A percentile compares a stretch with the other conserved stretches of the same genome.
Evolutionary conservation across 352 stramenopile species (phyloP).

Genomic region (Globisporangium cederbergense): DNA sequence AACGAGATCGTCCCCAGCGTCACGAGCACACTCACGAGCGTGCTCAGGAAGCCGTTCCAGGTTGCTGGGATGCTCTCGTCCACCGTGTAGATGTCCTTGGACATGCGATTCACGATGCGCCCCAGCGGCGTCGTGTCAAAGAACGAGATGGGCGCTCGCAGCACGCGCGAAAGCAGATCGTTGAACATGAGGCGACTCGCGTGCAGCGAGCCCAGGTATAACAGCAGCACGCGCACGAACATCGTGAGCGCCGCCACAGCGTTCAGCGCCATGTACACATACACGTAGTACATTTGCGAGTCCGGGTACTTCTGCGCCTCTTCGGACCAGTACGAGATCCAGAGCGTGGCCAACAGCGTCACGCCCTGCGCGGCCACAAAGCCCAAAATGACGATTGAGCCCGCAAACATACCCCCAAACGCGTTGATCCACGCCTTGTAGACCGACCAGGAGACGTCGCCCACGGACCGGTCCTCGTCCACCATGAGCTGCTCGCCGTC

Average conservation of each 20-base stretch:
- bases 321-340: slow-evolving; percentile 94
- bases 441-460: slow-evolving; percentile 64
- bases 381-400: slow-evolving; percentile 44
- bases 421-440: slow-evolving; percentile 67
- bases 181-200: slow-evolving; percentile 62
- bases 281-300: slow-evolving; percentile 78
- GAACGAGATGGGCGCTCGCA: slow-evolving; percentile 68
- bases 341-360: slow-evolving; percentile 67
- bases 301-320: slow-evolving; percentile 44
- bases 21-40: slow-evolving; percentile 54
- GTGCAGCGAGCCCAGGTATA: slow-evolving; percentile 61
- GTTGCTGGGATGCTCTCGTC: slow-evolving; percentile 64
- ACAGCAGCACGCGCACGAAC: slow-evolving; percentile 53
- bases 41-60: slow-evolving; percentile 63
- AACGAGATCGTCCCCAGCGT: slow-evolving; percentile 64
- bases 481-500: slow-evolving; percentile 48
- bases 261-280: slow-evolving; percentile 82
- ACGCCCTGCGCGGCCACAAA: slow-evolving; percentile 52
- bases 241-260: slow-evolving; percentile 46
- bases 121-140: slow-evolving; percentile 79
- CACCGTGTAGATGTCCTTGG: slow-evolving; percentile 74
- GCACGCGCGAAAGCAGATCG: slow-evolving; percentile 53
- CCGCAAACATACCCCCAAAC: slow-evolving; percentile 51
- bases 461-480: slow-evolving; percentile 70
- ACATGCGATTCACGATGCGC: slow-evolving; percentile 73